A percentile compares a stretch with the other conserved stretches of the same genome.
These are phyloP conservation scores for Magnusiomyces tetraspermus DNA, from an alignment of 1,139 yeast species.

Conservation along the genomic window DNA sequence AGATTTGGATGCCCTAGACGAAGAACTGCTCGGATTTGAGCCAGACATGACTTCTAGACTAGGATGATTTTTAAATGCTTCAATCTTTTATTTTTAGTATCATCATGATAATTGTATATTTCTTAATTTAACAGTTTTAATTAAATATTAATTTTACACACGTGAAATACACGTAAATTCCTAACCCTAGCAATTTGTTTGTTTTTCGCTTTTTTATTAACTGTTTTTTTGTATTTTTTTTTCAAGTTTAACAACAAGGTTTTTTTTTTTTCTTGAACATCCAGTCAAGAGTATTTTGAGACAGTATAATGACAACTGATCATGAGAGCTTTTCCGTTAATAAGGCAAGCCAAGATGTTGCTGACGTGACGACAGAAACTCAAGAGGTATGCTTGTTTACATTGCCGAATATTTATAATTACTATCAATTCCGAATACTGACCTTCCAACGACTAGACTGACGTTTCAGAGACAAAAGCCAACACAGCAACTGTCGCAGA, in stretches of 20 bases:
- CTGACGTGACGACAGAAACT: neutral
- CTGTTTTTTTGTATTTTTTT: neutral
- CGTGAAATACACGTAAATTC: neutral
- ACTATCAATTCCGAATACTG: no score
- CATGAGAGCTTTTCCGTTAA: neutral
- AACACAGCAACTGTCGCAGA: no score
- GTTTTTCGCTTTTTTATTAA: neutral
- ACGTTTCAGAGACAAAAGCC: no score
- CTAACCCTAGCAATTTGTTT: neutral
- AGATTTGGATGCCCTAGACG: slow-evolving; percentile 22
- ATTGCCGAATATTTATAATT: no score
- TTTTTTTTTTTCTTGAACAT: neutral
- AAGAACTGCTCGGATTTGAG: slow-evolving; percentile 28
- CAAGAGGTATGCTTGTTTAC: no score
- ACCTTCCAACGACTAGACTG: no score
- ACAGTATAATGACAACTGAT: neutral
- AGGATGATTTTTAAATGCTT: slow-evolving; percentile 18
- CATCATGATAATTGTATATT: neutral
- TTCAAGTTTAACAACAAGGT: neutral
- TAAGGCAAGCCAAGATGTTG: neutral
- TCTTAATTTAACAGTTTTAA: neutral
- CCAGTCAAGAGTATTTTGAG: no score
- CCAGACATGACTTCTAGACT: slow-evolving; percentile 19
- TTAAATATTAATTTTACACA: neutral
- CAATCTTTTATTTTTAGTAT: neutral